These are phyloP conservation scores for Hemileia vastatrix DNA, from an alignment of 1,284 basidiomycete species.

Conservation along the genomic window DNA sequence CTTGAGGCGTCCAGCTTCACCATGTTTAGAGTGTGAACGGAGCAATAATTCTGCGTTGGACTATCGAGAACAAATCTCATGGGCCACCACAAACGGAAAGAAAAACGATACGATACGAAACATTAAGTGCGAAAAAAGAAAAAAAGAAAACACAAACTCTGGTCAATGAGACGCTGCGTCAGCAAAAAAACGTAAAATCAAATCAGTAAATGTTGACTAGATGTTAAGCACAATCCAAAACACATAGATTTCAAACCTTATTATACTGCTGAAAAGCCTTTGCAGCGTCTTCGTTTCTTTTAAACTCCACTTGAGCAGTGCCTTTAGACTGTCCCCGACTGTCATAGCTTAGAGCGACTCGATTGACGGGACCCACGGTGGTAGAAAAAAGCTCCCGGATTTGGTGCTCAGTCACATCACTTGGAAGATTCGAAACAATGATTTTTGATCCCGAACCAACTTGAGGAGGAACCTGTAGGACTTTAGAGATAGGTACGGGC, in stretches of 20 bases:
- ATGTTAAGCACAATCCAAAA: not conserved
- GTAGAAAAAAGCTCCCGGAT: slow-evolving; percentile 21
- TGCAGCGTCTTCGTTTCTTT: slow-evolving; percentile 15
- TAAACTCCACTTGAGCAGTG: slow-evolving; percentile 21
- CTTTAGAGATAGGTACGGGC: slow-evolving; percentile 2
- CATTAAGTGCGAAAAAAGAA: not conserved
- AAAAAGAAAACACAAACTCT: slow-evolving; percentile 20
- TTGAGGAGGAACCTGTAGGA: slow-evolving; percentile 17
- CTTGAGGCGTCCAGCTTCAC: no score
- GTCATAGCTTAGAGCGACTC: slow-evolving; percentile 14
- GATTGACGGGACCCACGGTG: slow-evolving; percentile 19
- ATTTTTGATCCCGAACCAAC: slow-evolving; percentile 21
- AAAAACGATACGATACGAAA: slow-evolving; percentile 2
- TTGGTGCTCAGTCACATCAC: slow-evolving; percentile 22
- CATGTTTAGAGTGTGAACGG: no score
- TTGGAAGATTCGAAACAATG: slow-evolving; percentile 20
- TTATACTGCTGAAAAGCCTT: slow-evolving; percentile 22
- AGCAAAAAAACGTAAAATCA: not conserved
- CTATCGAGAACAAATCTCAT: no score
- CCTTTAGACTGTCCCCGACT: slow-evolving; percentile 16
- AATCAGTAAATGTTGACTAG: not conserved
- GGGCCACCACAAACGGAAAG: no score
- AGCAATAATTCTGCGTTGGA: no score
- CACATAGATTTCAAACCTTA: no score
- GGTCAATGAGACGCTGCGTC: slow-evolving; percentile 21